Conservation (phyloP, 495 filamentous ascomycete genomes). For the Pseudotulostoma volvatum region DNA sequence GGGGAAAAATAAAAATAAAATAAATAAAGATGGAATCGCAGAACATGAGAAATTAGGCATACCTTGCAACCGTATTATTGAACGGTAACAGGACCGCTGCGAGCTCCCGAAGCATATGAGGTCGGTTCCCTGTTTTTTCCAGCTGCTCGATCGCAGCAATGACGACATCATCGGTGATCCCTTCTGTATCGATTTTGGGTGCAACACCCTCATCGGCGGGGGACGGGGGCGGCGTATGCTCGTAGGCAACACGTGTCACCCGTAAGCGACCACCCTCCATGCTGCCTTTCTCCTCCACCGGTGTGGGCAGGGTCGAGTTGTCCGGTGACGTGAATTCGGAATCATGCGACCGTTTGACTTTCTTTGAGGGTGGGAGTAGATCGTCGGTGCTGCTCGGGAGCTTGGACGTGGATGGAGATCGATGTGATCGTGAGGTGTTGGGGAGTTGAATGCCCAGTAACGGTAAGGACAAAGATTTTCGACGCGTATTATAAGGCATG, state of each 20-base stretch:
- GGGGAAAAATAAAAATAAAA: conserved; percentile 17
- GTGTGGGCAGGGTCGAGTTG: conserved; percentile 23
- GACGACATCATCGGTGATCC: conserved; percentile 90
- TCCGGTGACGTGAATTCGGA: conserved; percentile 37
- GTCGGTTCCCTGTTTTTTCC: conserved; percentile 81
- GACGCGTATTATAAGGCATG: conserved; percentile 98
- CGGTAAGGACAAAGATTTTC: conserved; percentile 88
- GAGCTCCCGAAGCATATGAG: conserved; percentile 88
- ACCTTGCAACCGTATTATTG: conserved; percentile 83
- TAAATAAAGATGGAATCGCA: background rate
- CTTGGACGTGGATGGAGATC: conserved; percentile 46
- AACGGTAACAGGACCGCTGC: conserved; percentile 59
- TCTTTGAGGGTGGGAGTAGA: conserved; percentile 57
- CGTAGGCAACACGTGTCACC: conserved; percentile 33
- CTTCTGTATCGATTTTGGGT: conserved; percentile 66
- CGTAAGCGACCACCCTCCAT: conserved; percentile 29
- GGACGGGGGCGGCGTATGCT: conserved; percentile 77
- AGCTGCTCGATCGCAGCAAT: conserved; percentile 81
- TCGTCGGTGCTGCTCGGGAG: conserved; percentile 30
- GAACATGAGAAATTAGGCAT: conserved; percentile 20
- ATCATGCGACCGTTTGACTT: conserved; percentile 67
- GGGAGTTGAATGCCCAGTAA: conserved; percentile 88
- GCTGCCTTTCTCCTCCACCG: conserved; percentile 14
- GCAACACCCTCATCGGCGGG: conserved; percentile 38
- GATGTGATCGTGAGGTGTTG: conserved; percentile 49